phyloP scores from a whole-genome alignment of 768 basidiomycete species.

The Boletus reticuloceps region DNA sequence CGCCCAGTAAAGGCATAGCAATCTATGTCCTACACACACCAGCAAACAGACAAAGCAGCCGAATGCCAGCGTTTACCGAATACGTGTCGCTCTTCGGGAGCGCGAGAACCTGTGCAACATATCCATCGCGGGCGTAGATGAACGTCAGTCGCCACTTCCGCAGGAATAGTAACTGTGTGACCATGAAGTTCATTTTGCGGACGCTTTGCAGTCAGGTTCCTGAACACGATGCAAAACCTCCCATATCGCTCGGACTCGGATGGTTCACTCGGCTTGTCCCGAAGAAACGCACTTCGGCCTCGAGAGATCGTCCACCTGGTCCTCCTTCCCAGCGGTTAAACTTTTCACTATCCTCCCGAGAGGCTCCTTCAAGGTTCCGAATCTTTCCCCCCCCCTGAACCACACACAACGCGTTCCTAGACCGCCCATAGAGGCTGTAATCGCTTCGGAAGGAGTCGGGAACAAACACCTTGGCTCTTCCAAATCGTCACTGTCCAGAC shows the following conservation, averaged over 20 bases:
- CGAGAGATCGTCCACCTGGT: background rate
- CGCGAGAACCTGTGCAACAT: conserved; percentile 1
- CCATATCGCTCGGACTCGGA: conserved; percentile 14
- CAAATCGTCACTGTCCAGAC: conserved; percentile 7
- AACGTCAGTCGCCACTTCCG: background rate
- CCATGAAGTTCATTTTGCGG: conserved; percentile 13
- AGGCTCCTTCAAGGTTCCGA: background rate
- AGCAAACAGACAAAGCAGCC: background rate
- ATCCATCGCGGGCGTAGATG: background rate
- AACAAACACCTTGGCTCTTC: conserved; percentile 2
- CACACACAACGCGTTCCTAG: background rate
- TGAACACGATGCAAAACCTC: background rate
- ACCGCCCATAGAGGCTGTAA: background rate
- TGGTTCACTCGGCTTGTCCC: conserved; percentile 4
- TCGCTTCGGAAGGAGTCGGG: conserved; percentile 16
- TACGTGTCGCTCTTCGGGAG: conserved; percentile 1
- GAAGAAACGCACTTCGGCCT: background rate
- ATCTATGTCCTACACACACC: too few relatives aligned
- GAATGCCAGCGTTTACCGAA: background rate
- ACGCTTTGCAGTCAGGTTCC: conserved; percentile 1
- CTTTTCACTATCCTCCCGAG: background rate
- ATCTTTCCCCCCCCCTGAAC: background rate
- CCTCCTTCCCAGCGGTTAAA: background rate
- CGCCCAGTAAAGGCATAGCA: background rate
- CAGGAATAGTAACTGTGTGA: background rate